phyloP scores from a whole-genome alignment of 257 asterid genomes.

The Salvia hispanica region DNA sequence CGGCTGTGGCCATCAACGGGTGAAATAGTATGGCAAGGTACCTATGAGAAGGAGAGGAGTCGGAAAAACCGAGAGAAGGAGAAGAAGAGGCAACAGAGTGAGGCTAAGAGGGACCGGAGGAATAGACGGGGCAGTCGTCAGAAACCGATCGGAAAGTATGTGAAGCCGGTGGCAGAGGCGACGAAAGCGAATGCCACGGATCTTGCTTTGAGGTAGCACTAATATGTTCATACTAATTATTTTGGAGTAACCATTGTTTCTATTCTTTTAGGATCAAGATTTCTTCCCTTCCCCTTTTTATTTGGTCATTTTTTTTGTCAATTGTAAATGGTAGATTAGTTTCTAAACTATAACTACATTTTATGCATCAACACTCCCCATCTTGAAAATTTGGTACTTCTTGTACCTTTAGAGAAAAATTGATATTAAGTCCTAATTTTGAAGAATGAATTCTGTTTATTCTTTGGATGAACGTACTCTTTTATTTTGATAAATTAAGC shows the following conservation, averaged over 20 bases:
- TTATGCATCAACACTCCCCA: conserved; percentile 6
- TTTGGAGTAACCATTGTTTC: conserved; percentile 28
- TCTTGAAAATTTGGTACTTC: conserved; percentile 12
- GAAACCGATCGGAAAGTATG: conserved; percentile 70
- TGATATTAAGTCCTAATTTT: no score
- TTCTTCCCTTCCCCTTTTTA: neutral
- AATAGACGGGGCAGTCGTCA: conserved; percentile 48
- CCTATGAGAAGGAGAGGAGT: conserved; percentile 61
- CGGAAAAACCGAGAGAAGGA: conserved; percentile 57
- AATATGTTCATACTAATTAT: neutral
- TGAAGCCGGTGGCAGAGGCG: conserved; percentile 69
- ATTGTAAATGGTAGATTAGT: conserved; percentile 38
- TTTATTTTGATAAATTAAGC: no score
- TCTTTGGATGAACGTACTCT: no score
- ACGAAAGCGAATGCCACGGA: conserved; percentile 42
- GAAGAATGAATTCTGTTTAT: no score
- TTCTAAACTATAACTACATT: neutral
- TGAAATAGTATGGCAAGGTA: conserved; percentile 78
- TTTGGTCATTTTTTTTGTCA: conserved; percentile 21
- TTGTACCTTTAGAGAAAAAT: neutral
- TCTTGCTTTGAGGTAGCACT: conserved; percentile 41
- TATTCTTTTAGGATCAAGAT: conserved; percentile 32
- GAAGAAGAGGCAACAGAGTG: conserved; percentile 57
- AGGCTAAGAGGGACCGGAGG: conserved; percentile 47
- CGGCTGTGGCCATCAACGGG: conserved; percentile 93